Evolutionary conservation across 257 asterid genomes (phyloP).

Genomic region (Knoxia roxburghii): DNA sequence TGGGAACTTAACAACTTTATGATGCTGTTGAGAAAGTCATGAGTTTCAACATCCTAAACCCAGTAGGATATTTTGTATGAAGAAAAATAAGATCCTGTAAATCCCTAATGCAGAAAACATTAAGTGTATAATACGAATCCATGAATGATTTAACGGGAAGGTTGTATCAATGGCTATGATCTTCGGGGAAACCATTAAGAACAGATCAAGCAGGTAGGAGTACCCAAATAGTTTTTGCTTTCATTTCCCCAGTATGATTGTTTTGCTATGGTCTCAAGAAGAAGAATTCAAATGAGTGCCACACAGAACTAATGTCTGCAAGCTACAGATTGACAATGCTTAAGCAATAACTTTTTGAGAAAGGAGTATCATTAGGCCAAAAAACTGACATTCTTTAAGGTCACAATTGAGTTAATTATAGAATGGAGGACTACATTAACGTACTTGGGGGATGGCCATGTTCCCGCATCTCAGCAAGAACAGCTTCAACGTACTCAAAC

Average conservation of each 20-base stretch:
- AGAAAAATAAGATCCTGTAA: background rate
- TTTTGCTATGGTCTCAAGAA: no score
- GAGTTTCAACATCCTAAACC: background rate
- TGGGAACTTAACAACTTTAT: no score
- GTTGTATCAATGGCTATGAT: no score
- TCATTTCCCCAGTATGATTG: no score
- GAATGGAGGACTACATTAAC: slow-evolving; percentile 12
- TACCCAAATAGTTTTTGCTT: no score
- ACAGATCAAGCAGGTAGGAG: background rate
- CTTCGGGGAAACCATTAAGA: no score
- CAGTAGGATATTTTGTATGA: background rate
- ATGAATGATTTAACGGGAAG: background rate
- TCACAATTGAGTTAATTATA: background rate
- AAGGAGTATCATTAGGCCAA: background rate
- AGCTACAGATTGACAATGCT: background rate
- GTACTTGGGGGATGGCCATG: slow-evolving; percentile 54
- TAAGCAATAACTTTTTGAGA: background rate
- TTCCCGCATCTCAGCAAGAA: slow-evolving; percentile 60
- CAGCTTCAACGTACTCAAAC: slow-evolving; percentile 65
- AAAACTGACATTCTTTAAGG: background rate
- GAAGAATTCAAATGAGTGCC: background rate
- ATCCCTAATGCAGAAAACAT: background rate
- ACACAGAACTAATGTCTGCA: background rate
- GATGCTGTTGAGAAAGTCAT: background rate
- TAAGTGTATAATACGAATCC: background rate